Percentiles rank a stretch among this genome's conserved stretches.
These are phyloP conservation scores for Myxozyma mucilagina DNA, from an alignment of 805 yeast genomes.

Conservation along the genomic window DNA sequence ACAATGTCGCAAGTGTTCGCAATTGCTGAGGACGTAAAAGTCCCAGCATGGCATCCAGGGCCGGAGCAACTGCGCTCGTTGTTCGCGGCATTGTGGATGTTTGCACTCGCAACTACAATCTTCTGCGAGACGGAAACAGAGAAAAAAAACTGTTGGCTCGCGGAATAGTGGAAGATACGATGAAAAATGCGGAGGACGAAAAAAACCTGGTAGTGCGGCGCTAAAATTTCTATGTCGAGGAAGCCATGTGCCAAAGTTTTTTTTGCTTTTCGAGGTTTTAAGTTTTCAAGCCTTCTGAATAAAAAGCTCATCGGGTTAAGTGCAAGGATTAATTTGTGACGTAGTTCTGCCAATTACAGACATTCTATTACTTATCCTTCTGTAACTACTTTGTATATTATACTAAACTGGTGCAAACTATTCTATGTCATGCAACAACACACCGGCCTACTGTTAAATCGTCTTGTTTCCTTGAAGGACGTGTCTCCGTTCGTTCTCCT, in stretches of 20 bases:
- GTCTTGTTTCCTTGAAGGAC: constrained; percentile 72
- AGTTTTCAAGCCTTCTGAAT: not conserved
- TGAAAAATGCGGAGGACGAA: not conserved
- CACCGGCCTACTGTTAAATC: constrained; percentile 49
- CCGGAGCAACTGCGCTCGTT: constrained; percentile 2
- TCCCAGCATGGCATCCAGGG: constrained; percentile 4
- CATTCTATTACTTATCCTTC: not conserved
- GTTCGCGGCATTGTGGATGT: constrained; percentile 7
- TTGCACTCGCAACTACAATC: not conserved
- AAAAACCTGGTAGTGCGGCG: constrained; percentile 9
- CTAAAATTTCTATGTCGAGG: not conserved
- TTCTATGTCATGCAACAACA: constrained; percentile 2
- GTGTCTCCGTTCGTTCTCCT: constrained; percentile 69
- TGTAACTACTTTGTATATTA: not conserved
- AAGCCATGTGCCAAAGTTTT: not conserved
- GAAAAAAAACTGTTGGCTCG: too few species aligned
- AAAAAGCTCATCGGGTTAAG: constrained; percentile 1
- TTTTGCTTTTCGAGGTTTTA: not conserved
- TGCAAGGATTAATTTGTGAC: not conserved
- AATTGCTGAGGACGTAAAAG: constrained; percentile 4
- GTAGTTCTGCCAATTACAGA: not conserved
- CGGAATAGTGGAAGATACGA: not conserved
- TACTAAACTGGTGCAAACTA: not conserved
- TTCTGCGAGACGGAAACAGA: not conserved
- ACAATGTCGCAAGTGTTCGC: constrained; percentile 22